These are phyloP conservation scores for Ophiocordyceps robertsii DNA, from an alignment of 2,329 filamentous ascomycete genomes.

Conservation along the genomic window DNA sequence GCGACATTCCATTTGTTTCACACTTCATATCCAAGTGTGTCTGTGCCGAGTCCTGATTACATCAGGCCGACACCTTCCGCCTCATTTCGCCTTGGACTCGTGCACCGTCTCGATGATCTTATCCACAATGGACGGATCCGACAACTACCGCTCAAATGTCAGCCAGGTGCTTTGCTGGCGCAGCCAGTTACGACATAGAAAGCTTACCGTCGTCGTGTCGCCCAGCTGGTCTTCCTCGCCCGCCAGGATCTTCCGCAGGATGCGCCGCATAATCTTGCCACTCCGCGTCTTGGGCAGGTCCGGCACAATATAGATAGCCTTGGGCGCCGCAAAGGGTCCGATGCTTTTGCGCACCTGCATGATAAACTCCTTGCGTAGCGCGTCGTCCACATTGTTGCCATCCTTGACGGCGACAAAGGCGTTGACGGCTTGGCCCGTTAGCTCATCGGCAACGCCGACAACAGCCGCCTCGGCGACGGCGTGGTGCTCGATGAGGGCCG, in stretches of 20 bases:
- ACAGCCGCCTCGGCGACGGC: conserved; percentile 89
- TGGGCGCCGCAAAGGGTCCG: conserved; percentile 91
- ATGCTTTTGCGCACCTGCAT: conserved; percentile 95
- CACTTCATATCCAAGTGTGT: not conserved
- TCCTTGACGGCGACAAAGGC: conserved; percentile 93
- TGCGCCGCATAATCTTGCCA: conserved; percentile 97
- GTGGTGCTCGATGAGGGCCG: conserved; percentile 84
- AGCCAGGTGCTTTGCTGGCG: not conserved
- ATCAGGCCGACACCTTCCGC: not conserved
- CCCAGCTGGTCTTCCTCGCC: conserved; percentile 96
- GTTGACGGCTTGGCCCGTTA: conserved; percentile 94
- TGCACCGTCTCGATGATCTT: conserved; percentile 81
- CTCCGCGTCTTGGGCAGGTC: conserved; percentile 95
- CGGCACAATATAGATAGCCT: conserved; percentile 79
- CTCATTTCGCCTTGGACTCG: conserved; percentile 39
- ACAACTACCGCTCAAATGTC: conserved; percentile 44
- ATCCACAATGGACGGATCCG: conserved; percentile 76
- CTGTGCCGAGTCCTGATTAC: not conserved
- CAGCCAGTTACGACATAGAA: not conserved
- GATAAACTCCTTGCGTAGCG: conserved; percentile 83
- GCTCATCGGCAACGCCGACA: conserved; percentile 82
- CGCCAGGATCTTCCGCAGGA: conserved; percentile 91
- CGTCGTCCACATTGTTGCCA: conserved; percentile 59
- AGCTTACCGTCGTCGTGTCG: conserved; percentile 75
- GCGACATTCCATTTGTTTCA: not conserved